phyloP scores from a whole-genome alignment of 257 asterid species.

The Solanum pennellii region DNA sequence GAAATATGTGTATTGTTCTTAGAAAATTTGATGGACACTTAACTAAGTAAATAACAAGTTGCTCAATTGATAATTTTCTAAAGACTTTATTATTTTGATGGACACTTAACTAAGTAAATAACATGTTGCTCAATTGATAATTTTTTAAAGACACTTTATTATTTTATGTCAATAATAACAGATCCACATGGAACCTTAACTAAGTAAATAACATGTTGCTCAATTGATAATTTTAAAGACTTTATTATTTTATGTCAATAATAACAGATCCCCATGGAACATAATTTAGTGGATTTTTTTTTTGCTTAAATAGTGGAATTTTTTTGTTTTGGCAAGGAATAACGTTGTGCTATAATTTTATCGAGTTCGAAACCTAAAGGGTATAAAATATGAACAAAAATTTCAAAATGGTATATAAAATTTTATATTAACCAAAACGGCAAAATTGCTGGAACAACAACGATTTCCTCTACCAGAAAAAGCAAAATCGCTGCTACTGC shows the following conservation, averaged over 20 bases:
- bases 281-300: not conserved
- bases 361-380: too few species aligned
- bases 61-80: not conserved
- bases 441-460: fast-evolving
- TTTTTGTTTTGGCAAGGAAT: not conserved
- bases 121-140: not conserved
- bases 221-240: not conserved
- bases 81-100: not conserved
- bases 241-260: not conserved
- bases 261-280: not conserved
- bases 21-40: not conserved
- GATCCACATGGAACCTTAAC: not conserved
- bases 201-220: not conserved
- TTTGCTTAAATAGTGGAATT: not conserved
- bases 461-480: too few species aligned
- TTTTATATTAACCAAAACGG: too few species aligned
- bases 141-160: not conserved
- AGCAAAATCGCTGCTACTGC: too few species aligned
- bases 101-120: not conserved
- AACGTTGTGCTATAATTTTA: not conserved
- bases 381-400: too few species aligned
- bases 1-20: not conserved
- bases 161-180: not conserved
- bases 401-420: too few species aligned
- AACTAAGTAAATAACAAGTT: not conserved